A percentile compares a stretch with the other conserved stretches of the same genome.
Evolutionary conservation across 257 asterid species (phyloP).

Genomic region (Osmanthus fragrans): DNA sequence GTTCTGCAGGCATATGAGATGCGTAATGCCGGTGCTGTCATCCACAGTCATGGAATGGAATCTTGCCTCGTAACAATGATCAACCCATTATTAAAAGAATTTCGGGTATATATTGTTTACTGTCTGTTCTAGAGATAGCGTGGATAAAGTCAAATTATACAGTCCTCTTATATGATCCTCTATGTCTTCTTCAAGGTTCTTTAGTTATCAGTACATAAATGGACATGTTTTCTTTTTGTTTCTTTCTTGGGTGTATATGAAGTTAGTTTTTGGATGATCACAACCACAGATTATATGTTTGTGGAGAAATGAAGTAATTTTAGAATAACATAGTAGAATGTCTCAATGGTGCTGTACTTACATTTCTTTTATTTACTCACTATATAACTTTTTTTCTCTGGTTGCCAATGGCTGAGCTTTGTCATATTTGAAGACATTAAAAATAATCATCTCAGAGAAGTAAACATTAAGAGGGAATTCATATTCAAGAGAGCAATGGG

Average conservation of each 20-base stretch:
- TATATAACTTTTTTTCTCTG: not conserved
- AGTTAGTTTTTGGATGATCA: not conserved
- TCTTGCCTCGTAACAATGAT: slow-evolving; percentile 90
- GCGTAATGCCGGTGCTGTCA: slow-evolving; percentile 97
- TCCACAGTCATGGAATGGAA: slow-evolving; percentile 99
- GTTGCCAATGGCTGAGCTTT: not conserved
- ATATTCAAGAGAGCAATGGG: not conserved
- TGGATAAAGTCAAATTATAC: not conserved
- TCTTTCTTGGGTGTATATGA: not conserved
- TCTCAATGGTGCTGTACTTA: not conserved
- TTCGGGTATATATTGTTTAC: slow-evolving; percentile 51
- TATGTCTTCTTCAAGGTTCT: not conserved
- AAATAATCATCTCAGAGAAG: not conserved
- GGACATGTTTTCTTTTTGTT: not conserved
- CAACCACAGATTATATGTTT: not conserved
- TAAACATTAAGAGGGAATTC: not conserved
- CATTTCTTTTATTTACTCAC: not conserved
- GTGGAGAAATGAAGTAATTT: not conserved
- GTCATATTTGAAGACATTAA: not conserved
- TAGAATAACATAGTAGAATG: not conserved
- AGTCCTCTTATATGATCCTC: not conserved
- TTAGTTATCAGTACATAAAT: not conserved
- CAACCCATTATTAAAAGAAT: slow-evolving; percentile 81
- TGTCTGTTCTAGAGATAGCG: not conserved
- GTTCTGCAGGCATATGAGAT: slow-evolving; percentile 76